Evolutionary conservation across 1,139 yeast species (phyloP), one percentile per base, ranked within the genome.

Genomic region (Scheffersomyces quercinus): DNA sequence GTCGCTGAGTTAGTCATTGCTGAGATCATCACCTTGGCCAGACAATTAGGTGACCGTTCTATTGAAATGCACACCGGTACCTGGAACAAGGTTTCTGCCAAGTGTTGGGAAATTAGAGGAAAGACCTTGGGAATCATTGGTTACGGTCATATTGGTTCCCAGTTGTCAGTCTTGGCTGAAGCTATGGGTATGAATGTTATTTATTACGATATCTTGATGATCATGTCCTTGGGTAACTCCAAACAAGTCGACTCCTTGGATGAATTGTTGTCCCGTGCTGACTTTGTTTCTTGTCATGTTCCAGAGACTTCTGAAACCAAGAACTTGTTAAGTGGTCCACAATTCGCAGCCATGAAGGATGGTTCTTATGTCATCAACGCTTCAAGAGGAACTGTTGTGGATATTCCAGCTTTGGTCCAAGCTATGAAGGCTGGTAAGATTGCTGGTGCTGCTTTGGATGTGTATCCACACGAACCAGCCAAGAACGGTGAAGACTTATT

Each of bases 31-130:
- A 77, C 95, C 40, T 79, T 93, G 60, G 96, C 99, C 29, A 87
- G 99, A 75, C 99, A 93, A 74, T 74, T 93, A 52, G 97, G 98
- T 60, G 99, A 93, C 68, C 85, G 99, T 71, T 88, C 97, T 36
- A 86, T 88, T 55, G 99, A 93, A 75, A 68, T 93, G 77, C 99
- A 93, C 75, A 82, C 95, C 42, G 98, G 98, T 52, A 85, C 95
- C 51, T 93, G 99, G 99, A 93, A 95, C 75, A 93, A 93, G 74
- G 98, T 91, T 54, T 79, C 89, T 59, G 79, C 90, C 56, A 90
- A 82, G 68, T 93, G 99, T 74, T 93, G 99, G 99, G 99, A 93
- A 75, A 91, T 95, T 57, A 87, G 99, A 73, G 99, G 99, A 56
- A 93, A 93, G 73, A 93, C 99, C 42, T 79, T 93, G 56, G 99